Evolutionary conservation across 139 green algal genomes (phyloP), one percentile per base, ranked within the genome.

Genomic region (Auxenochlorella pyrenoidosa): DNA sequence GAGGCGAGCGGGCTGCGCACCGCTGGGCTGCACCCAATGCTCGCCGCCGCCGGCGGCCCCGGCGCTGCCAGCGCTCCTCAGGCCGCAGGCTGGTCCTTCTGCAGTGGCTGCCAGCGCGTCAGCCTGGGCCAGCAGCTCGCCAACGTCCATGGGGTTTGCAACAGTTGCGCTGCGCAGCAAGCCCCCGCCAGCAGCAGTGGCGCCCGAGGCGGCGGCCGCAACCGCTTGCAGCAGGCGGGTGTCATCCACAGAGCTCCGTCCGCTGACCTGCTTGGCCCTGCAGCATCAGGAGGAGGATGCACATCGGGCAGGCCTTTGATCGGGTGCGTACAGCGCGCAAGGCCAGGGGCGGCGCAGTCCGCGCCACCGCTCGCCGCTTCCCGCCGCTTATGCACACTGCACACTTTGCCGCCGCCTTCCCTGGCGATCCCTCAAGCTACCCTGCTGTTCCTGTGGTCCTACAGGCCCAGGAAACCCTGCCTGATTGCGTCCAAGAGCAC

Each of bases 1-100:
- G 30, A 36, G 28, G 2, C 0, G 24, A 47, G 34, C 34, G 18
- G 34, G 30, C 21, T 10, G 5, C 75, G 59, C 30, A 81, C 75
- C 75, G 75, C 75, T 75, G 40, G 80, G 80, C 41, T 85, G 80
- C 60, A 85, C 80, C 80, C 80, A 85, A 5, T 54, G 78, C 54
- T 38, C 22, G 21, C 32, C 77, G 8, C 54, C 34, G 77, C 77
- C 12, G 32, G 8, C 47, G 78, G 34, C 54, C 34, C 78, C 51
- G 44, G 24, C 30, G 44, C 75, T 43, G 30, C 32, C 30, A 3
- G 44, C 44, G 44, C 40, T 66, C 30, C 24, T 32, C 51, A 70
- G 51, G 34, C 43, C 73, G n/a, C 43, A 41, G 13, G 73, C 40
- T 8, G 73, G 73, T 1, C 19, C 8, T 19, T 22, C 5, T 22